Evolutionary conservation across 1,139 yeast species (phyloP).

Genomic region (Yamadazyma sp.): DNA sequence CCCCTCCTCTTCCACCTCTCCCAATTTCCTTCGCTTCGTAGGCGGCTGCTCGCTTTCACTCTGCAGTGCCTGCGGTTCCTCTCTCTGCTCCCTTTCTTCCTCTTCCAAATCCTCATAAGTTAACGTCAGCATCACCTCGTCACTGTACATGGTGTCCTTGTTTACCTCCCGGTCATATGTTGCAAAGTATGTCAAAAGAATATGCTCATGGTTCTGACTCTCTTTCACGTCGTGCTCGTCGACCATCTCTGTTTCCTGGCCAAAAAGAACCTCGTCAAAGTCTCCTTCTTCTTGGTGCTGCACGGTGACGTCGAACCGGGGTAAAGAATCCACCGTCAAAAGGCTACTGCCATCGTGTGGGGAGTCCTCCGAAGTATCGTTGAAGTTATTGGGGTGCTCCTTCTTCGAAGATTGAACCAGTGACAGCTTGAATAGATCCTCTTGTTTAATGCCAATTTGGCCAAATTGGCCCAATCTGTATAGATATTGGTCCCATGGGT

Average conservation of each 20-base stretch:
- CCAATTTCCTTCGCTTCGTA: not conserved
- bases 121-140: conserved; percentile 13
- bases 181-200: conserved; percentile 16
- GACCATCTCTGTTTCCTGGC: conserved; percentile 12
- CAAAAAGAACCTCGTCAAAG: conserved; percentile 9
- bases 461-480: conserved; percentile 6
- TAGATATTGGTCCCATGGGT: conserved; percentile 7
- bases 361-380: not conserved
- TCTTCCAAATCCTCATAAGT: conserved; percentile 2
- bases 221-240: conserved; percentile 20
- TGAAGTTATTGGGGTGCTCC: not conserved
- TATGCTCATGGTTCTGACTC: conserved; percentile 24
- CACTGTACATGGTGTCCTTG: conserved; percentile 12
- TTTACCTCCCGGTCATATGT: conserved; percentile 12
- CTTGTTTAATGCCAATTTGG: conserved; percentile 4
- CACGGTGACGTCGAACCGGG: conserved; percentile 6
- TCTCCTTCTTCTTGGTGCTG: conserved; percentile 8
- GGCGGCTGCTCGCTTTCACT: too few species aligned
- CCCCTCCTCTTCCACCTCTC: not conserved
- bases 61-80: too few species aligned
- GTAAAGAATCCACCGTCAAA: conserved; percentile 9
- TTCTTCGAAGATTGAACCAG: not conserved
- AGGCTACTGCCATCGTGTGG: not conserved
- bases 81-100: not conserved
- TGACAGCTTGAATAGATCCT: conserved; percentile 4